Evolutionary conservation across 78 protist genomes (phyloP).

Genomic region (Dictyostelium capitatum): DNA sequence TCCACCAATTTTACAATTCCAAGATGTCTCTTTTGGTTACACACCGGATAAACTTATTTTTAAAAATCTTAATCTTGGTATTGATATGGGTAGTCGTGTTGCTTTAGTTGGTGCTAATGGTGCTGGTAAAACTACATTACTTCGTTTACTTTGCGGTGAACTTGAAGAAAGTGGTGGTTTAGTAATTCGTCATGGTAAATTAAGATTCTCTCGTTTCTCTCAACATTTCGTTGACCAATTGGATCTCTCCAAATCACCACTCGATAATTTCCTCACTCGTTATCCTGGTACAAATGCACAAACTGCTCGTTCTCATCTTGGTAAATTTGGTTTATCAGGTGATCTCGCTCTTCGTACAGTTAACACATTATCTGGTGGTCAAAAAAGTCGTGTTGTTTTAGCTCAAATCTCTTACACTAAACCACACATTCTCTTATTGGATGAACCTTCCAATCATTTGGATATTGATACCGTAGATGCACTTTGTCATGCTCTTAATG

Average conservation of each 20-base stretch:
- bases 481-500: conserved; percentile 83
- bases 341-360: conserved; percentile 90
- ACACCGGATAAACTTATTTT: conserved; percentile 77
- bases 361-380: conserved; percentile 95
- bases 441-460: conserved; percentile 97
- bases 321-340: conserved; percentile 90
- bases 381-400: conserved; percentile 90
- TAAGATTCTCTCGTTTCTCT: conserved; percentile 88
- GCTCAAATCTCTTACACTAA: conserved; percentile 77
- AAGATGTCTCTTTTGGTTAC: conserved; percentile 92
- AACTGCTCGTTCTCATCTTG: conserved; percentile 87
- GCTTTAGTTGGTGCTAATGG: conserved; percentile 98
- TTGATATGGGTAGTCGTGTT: conserved; percentile 89
- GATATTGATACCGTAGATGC: conserved; percentile 93
- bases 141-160: conserved; percentile 92
- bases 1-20: conserved; percentile 89
- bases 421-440: conserved; percentile 95
- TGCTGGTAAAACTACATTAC: conserved; percentile 95
- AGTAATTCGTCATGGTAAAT: conserved; percentile 80
- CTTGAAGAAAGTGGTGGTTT: conserved; percentile 86
- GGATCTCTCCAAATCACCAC: conserved; percentile 86
- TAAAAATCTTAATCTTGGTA: conserved; percentile 85
- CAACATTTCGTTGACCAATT: conserved; percentile 95
- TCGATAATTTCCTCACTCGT: conserved; percentile 86
- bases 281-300: conserved; percentile 87